Evolutionary conservation across 2,329 filamentous ascomycete species (phyloP), one percentile per base, ranked within the genome.

Genomic region (Claviceps paspali): DNA sequence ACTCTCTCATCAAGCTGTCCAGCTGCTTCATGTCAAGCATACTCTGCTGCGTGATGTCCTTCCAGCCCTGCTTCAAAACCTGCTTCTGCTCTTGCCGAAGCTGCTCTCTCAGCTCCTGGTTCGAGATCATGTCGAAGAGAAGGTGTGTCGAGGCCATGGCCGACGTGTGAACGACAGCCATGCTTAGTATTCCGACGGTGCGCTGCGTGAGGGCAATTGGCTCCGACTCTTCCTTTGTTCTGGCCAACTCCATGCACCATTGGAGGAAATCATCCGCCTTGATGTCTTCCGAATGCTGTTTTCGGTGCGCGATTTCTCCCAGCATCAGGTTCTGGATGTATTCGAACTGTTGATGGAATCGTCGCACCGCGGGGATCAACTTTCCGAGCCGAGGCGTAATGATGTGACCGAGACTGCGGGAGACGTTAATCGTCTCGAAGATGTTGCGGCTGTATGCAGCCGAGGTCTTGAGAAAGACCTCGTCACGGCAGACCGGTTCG

Each of bases 1-100:
- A 46, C 29, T 46, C 44, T 18, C 42, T 39, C 44, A 46, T 46
- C 14, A 49, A 31, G 18, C 44, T 45, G 29, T 47, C 44, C 14
- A 49, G 38, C 9, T 44, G 39, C 27, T 41, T 49, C 40, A 44
- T 40, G 18, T 46, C 36, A 5, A 47, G 45, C 35, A 45, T 44
- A 6, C 42, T 33, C 26, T 48, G 44, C 17, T 42, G 42, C 21
- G 23, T 33, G 23, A 44, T 42, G 2, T n/a, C 9, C 9, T 4
- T 14, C 40, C 42, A 44, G 7, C 40, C 42, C 1, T 33, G 18
- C 2, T 36, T 35, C 14, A 46, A 18, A 2, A 42, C 10, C 6
- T 24, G 18, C 10, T 40, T 6, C 29, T 46, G 44, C 22, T 43
- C 42, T 24, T 39, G 10, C 2, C 34, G 27, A 1, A 44, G 36